Base-by-base conservation (phyloP, 305 asterid genomes). In the Plantago lanceolata region DNA sequence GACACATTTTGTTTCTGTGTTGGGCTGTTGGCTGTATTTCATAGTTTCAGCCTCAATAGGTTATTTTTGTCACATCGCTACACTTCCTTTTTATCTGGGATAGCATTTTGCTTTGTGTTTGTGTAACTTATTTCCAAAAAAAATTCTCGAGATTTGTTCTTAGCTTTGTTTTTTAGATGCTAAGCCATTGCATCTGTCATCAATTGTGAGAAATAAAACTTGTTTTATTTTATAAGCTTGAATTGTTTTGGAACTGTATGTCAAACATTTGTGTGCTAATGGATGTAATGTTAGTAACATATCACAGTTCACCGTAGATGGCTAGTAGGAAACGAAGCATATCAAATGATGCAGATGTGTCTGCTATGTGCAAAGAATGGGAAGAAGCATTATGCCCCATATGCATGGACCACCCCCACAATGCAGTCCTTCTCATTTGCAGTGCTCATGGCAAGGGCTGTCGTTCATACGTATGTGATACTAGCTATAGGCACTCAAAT, bases 361-460 rank as follows among this genome's bases (percentile, higher is more conserved):
- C 74, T 79, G 78, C 79, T 59, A 80, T 74, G 56, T 71, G 79
- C 82, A 86, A 85, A 79, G 98, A 92, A 84, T 89, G 82, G 96
- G 97, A 93, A 65, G 98, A 88, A 66, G 94, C 85, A 60, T 85
- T 84, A 57, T 89, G 98, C 68, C 82, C 97, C 65, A 84, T 93
- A 78, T 89, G 97, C 80, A 85, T 93, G 98, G 98, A 93, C 71
- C 95, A 89, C 71, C 98, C 98, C 63, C 98, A 93, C 90, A 93
- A 93, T 74, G 95, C 96, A 52, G 97, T 89, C 66, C 94, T 89
- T 71, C 86, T 93, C 76, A 71, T 89, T 71, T 93, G 98, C 84
- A 84, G 83, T 72, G 90, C 96, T 66, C 83, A 93, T 68, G 88
- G 85, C 52, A 85, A 84, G 71, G 92, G 98, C 37, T 93, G 98